Conservation (phyloP, 2,329 filamentous ascomycete genomes). For the Aspergillus brunneoviolaceus region DNA sequence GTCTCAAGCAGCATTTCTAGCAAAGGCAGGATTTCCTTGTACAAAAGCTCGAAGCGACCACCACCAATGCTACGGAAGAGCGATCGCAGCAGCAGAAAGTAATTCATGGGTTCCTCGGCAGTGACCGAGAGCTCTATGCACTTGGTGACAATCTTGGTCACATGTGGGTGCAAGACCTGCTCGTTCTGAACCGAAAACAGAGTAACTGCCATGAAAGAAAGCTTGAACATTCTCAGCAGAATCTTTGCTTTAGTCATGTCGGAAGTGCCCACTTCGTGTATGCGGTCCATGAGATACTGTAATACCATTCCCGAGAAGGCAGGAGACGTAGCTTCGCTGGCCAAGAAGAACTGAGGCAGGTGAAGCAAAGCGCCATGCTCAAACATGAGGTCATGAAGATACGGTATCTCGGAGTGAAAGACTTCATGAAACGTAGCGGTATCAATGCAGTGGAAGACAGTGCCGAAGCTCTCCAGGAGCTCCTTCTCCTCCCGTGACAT, state of each 20-base stretch:
- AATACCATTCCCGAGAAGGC: constrained; percentile 98
- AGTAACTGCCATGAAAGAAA: constrained; percentile 99
- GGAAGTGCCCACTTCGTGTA: constrained; percentile 88
- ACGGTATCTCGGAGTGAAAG: constrained; percentile 94
- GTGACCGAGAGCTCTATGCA: constrained; percentile 95
- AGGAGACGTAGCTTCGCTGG: constrained; percentile 96
- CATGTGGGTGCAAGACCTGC: constrained; percentile 89
- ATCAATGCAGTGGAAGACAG: constrained; percentile 97
- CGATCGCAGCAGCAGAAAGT: constrained; percentile 88
- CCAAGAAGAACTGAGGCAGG: constrained; percentile 95
- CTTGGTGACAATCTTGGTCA: constrained; percentile 95
- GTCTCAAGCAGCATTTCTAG: constrained; percentile 97
- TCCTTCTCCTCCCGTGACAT: constrained; percentile 97
- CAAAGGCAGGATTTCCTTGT: constrained; percentile 94
- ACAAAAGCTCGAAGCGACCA: constrained; percentile 94
- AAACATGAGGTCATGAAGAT: constrained; percentile 96
- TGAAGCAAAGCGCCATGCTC: constrained; percentile 92
- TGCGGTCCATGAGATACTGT: constrained; percentile 94
- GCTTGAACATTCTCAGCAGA: constrained; percentile 87
- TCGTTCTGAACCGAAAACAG: constrained; percentile 94
- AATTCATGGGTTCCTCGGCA: constrained; percentile 97
- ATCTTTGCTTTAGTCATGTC: constrained; percentile 93
- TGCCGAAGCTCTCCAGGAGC: constrained; percentile 93
- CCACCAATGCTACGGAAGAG: constrained; percentile 96
- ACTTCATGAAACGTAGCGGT: constrained; percentile 98